Percentiles rank a stretch among this genome's conserved stretches.
These are phyloP conservation scores for Rhizophagus sp. DNA, from an alignment of 192 early-diverging fungal species.

Conservation along the genomic window DNA sequence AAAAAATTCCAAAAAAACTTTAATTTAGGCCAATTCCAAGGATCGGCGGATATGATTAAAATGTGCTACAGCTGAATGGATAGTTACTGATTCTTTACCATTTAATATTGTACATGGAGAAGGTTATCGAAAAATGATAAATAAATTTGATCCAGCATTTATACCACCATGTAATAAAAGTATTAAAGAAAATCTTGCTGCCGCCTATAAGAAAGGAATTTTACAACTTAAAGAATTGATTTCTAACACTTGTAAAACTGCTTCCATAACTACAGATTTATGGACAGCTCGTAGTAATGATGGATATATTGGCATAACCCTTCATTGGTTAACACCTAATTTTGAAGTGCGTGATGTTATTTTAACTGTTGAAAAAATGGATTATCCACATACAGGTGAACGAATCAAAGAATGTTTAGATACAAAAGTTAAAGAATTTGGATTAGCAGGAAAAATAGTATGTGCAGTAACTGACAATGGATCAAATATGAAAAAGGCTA, in stretches of 20 bases:
- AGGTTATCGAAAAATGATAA: not conserved
- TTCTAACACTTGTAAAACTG: constrained; percentile 2
- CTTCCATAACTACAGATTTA: constrained; percentile 5
- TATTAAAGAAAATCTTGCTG: constrained; percentile 11
- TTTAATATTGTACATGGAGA: not conserved
- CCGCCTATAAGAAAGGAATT: not conserved
- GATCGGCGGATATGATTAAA: too few relatives aligned
- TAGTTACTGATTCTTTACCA: not conserved
- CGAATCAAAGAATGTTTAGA: constrained; percentile 1
- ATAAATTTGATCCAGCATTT: too few relatives aligned
- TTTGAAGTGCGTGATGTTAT: constrained; percentile 11
- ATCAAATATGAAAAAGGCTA: too few relatives aligned
- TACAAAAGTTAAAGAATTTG: not conserved
- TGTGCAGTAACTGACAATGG: too few relatives aligned
- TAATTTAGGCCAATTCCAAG: too few relatives aligned
- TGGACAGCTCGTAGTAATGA: too few relatives aligned
- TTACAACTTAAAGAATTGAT: not conserved
- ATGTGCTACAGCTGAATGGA: too few relatives aligned
- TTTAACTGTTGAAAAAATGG: constrained; percentile 9
- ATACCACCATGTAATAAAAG: too few relatives aligned
- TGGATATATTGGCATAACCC: too few relatives aligned
- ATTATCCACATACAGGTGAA: constrained; percentile 11
- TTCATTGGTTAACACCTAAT: constrained; percentile 14
- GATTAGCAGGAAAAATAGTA: too few relatives aligned
- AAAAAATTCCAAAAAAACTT: too few relatives aligned